Base-by-base conservation (phyloP, 2,329 filamentous ascomycete species). In the Cercospora zeina region DNA sequence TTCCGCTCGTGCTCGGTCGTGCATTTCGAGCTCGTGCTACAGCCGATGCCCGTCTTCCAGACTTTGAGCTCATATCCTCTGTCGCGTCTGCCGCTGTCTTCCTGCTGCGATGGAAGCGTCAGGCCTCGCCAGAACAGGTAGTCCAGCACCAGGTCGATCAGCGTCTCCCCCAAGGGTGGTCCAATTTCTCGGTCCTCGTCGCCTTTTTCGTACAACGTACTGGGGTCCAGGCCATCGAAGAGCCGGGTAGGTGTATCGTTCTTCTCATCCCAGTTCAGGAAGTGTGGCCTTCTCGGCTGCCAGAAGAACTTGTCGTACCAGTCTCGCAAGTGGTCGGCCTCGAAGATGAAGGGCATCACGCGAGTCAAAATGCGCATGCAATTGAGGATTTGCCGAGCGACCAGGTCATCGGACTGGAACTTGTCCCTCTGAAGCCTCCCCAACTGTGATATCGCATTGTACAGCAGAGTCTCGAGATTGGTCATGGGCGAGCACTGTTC, bases 231-330 rank as follows among this genome's bases (percentile, higher is more conserved):
- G 9, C 72, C 72, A 53, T 74, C 72, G 39, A 72, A 77, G 34
- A 78, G 77, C 49, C 59, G 62, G 16, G 65, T 67, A 1, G 62
- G 67, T 21, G 64, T 61, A 37, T 70, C 68, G 24, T 64, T 57
- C 61, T 65, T 69, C 30, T 67, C 65, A 50, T 72, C 68, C 69
- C 70, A 71, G 4, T 59, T 45, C 34, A 71, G 59, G 53, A 63
- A 69, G 19, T 68, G 62, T 19, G 70, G 70, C 54, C 62, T 68
- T 9, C 70, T 63, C 13, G 66, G 62, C 59, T 68, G 83, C 95
- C 95, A 97, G 73, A 99, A 97, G 82, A 99, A 96, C 64, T 84
- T 86, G 65, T 96, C 89, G 73, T 97, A 92, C 95, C 95, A 99
- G 68, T 82, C 77, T 64, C 89, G 85, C 55, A 99, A 78, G 58